Evolutionary conservation across 1,284 basidiomycete species (phyloP).

Genomic region (Filobasidium uniguttulatum): DNA sequence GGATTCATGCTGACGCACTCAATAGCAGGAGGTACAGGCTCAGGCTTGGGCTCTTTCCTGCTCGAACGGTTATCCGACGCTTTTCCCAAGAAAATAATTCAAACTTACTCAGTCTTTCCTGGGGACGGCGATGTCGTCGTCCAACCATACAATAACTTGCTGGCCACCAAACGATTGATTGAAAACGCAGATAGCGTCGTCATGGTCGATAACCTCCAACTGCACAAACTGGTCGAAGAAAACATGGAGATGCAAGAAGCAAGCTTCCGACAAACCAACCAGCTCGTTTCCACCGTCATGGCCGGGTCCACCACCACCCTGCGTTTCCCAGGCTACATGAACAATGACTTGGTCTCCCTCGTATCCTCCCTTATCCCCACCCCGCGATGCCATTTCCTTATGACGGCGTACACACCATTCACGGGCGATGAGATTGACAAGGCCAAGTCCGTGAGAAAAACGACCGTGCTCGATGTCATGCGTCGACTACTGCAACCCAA

Average conservation of each 20-base stretch:
- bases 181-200: conserved; percentile 97
- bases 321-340: conserved; percentile 98
- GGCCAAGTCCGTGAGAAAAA: conserved; percentile 79
- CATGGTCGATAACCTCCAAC: conserved; percentile 90
- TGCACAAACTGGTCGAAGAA: conserved; percentile 82
- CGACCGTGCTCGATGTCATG: conserved; percentile 97
- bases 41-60: conserved; percentile 91
- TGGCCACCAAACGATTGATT: conserved; percentile 87
- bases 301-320: conserved; percentile 94
- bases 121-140: conserved; percentile 91
- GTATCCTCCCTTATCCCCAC: conserved; percentile 95
- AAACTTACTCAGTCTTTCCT: conserved; percentile 98
- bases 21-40: conserved; percentile 96
- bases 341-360: conserved; percentile 96
- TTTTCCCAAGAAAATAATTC: conserved; percentile 97
- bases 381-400: conserved; percentile 96
- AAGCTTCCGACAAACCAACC: conserved; percentile 88
- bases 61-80: conserved; percentile 93
- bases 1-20: conserved; percentile 99
- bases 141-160: conserved; percentile 89
- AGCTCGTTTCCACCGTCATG: conserved; percentile 87
- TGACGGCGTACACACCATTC: conserved; percentile 99
- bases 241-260: conserved; percentile 80
- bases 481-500: conserved; percentile 91
- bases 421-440: conserved; percentile 92